Evolutionary conservation across 345 rosid species (phyloP).

Genomic region (Populus ilicifolia): DNA sequence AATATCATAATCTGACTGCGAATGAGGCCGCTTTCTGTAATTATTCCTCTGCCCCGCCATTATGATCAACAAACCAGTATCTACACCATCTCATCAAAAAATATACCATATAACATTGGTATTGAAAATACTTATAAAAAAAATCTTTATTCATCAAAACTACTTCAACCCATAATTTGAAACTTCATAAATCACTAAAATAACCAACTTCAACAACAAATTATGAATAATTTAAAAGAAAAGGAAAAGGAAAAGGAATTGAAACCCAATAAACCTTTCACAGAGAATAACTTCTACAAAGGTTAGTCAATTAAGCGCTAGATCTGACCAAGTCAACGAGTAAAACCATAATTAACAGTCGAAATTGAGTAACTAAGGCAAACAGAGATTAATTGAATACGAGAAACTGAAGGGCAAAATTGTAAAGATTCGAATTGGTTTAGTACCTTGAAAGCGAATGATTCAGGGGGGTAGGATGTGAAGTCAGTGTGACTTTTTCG

Average conservation of each 20-base stretch:
- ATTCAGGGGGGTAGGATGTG: not conserved
- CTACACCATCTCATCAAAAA: not conserved
- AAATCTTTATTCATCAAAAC: too few species aligned
- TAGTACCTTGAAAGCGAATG: not conserved
- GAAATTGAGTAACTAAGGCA: not conserved
- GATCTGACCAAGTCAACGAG: not conserved
- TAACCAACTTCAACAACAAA: not conserved
- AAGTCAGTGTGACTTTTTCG: not conserved
- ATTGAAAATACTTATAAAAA: not conserved
- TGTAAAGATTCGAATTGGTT: not conserved
- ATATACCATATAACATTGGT: not conserved
- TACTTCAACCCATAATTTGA: not conserved
- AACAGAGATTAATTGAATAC: not conserved
- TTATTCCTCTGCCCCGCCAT: conserved; percentile 87
- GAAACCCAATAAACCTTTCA: too few species aligned
- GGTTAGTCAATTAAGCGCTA: not conserved
- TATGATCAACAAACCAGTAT: not conserved
- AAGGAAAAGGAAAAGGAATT: too few species aligned
- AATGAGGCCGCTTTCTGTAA: conserved; percentile 71
- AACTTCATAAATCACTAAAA: not conserved
- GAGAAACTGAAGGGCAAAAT: not conserved
- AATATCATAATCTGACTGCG: conserved; percentile 64
- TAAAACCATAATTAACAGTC: not conserved
- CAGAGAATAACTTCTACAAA: not conserved
- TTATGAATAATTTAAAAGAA: not conserved